Base-by-base conservation (phyloP, 176 grass and related monocot species). In the Melocanna baccifera region DNA sequence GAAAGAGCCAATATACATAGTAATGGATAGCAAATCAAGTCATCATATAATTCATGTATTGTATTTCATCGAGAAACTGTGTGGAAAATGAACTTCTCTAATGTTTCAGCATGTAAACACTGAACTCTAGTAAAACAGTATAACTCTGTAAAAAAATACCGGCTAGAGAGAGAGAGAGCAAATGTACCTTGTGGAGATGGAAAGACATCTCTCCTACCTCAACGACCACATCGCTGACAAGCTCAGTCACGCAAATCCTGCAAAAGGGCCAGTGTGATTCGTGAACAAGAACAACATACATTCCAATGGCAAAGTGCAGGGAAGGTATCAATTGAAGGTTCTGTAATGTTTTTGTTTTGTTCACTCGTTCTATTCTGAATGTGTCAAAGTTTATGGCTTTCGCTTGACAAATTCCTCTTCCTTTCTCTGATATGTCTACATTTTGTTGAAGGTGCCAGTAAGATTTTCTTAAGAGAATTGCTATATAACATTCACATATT, bases 171-270 rank as follows among this genome's bases (percentile, higher is more conserved):
- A 84, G 32, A 68, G 1, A 6, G 53, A 18, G 25, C 3, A 34
- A 53, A 29, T 55, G 14, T 86, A 97, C 95, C 95, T 94, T 94
- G 84, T 97, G 95, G 5, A 94, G 95, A 59, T 93, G 82, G 81
- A 97, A 94, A 1, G 71, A 85, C 40, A 86, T 25, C 10, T 90
- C 75, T 64, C 85, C 90, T 18, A 97, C 87, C 80, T 91, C 56
- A 59, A 97, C 71, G 22, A 84, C 66, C 28, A 97, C 79, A 82
- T 97, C 95, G 50, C 87, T 91, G 58, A 23, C 69, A 26, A 90
- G 87, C 78, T 93, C 92, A 62, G 75, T 85, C 72, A 73, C 77
- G 79, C 89, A 93, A 77, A 84, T 90, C 95, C 95, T 94, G 82
- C 73, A 85, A 78, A 0, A 28, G 13, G 2, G 5, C 3, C 42